Conservation (phyloP, 1,284 basidiomycete genomes). For the Trichosporon sp. region DNA sequence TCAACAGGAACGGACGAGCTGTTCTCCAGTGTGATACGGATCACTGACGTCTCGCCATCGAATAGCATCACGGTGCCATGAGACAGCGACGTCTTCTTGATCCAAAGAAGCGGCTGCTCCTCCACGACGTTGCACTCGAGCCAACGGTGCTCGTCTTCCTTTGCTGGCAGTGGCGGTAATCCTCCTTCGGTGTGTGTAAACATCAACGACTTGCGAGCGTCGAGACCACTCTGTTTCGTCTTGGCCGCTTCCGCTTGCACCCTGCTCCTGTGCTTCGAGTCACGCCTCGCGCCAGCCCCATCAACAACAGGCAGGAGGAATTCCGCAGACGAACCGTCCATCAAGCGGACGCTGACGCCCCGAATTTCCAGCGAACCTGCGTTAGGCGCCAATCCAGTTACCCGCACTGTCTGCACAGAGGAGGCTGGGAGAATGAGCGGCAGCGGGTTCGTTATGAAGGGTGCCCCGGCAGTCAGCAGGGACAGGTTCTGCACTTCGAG, state of each 20-base stretch:
- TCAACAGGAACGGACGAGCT: slow-evolving; percentile 74
- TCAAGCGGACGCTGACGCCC: slow-evolving; percentile 71
- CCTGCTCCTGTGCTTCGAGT: slow-evolving; percentile 49
- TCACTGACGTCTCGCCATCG: slow-evolving; percentile 71
- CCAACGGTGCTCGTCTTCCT: slow-evolving; percentile 25
- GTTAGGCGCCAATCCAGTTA: slow-evolving; percentile 64
- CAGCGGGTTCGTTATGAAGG: slow-evolving; percentile 62
- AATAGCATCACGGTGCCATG: slow-evolving; percentile 91
- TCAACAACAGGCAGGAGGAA: slow-evolving; percentile 73
- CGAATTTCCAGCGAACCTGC: slow-evolving; percentile 67
- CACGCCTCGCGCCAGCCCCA: slow-evolving; percentile 60
- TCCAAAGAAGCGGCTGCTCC: slow-evolving; percentile 77
- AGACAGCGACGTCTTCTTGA: slow-evolving; percentile 77
- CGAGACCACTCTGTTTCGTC: slow-evolving; percentile 35
- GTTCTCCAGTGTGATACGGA: slow-evolving; percentile 84
- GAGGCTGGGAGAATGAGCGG: slow-evolving; percentile 65
- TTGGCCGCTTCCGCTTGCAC: slow-evolving; percentile 54
- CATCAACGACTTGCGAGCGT: slow-evolving; percentile 25
- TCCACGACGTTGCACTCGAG: slow-evolving; percentile 60
- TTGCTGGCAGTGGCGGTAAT: background rate
- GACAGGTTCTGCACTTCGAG: slow-evolving; percentile 75
- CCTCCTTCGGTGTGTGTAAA: background rate
- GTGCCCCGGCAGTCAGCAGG: slow-evolving; percentile 79
- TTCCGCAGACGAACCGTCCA: slow-evolving; percentile 66
- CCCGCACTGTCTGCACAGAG: slow-evolving; percentile 66